These are phyloP conservation scores for Helminthosporium solani DNA, from an alignment of 2,329 filamentous ascomycete species.

Conservation along the genomic window DNA sequence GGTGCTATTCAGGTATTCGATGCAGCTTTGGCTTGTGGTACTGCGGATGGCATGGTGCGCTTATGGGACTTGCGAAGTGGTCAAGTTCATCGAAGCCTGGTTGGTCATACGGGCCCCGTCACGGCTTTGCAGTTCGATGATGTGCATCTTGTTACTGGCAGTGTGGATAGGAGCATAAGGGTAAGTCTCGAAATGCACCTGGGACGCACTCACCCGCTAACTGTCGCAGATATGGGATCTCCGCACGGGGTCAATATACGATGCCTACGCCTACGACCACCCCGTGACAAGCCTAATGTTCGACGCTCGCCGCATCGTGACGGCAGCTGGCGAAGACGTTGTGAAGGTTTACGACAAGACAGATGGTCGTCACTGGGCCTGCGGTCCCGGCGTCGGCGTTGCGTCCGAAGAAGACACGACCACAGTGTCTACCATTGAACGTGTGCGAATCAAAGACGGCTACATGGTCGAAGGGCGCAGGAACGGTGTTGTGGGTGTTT, in stretches of 20 bases:
- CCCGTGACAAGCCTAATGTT: conserved; percentile 97
- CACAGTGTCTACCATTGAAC: conserved; percentile 63
- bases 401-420: conserved; percentile 64
- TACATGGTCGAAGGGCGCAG: conserved; percentile 88
- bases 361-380: conserved; percentile 94
- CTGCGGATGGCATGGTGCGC: conserved; percentile 94
- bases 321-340: conserved; percentile 86
- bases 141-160: conserved; percentile 89
- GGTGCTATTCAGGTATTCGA: conserved; percentile 95
- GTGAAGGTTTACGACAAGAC: conserved; percentile 99
- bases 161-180: conserved; percentile 86
- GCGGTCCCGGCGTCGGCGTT: conserved; percentile 80
- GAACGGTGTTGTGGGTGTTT: conserved; percentile 86
- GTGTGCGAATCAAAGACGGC: conserved; percentile 87
- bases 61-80: conserved; percentile 96
- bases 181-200: conserved; percentile 57
- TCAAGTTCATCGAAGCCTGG: conserved; percentile 92
- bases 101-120: conserved; percentile 92
- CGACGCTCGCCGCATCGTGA: conserved; percentile 82
- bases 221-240: conserved; percentile 91
- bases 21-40: conserved; percentile 91
- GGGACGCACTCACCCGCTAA: conserved; percentile 19
- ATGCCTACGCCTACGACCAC: conserved; percentile 93
- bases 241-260: conserved; percentile 89
- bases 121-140: conserved; percentile 96